Conservation (phyloP, 192 early-diverging fungal genomes). For the Rhizoclosmatium sp. region DNA sequence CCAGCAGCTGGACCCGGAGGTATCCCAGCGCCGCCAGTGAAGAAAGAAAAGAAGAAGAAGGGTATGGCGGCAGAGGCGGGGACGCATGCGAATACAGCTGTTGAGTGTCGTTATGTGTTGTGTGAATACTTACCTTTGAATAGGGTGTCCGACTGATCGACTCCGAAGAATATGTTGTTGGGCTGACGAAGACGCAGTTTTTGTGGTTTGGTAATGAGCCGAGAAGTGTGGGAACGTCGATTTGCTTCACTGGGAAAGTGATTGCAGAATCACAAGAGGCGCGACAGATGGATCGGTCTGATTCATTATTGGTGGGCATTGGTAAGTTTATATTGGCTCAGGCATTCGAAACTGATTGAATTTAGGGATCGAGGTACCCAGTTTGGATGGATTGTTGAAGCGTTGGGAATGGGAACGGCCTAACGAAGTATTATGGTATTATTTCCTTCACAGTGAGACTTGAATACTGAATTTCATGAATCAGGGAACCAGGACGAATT, state of each 20-base stretch:
- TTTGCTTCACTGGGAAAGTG: conserved; percentile 56
- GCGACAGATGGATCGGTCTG: conserved; percentile 14
- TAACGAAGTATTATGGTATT: conserved; percentile 37
- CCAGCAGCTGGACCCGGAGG: background rate
- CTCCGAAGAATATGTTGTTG: conserved; percentile 58
- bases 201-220: conserved; percentile 63
- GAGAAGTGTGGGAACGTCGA: conserved; percentile 38
- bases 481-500: conserved; percentile 21
- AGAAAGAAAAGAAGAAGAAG: conserved; percentile 28
- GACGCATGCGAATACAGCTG: conserved; percentile 6
- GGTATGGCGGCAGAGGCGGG: conserved; percentile 45
- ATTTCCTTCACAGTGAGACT: background rate
- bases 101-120: conserved; percentile 13
- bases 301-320: conserved; percentile 19
- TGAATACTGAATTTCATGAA: background rate
- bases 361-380: conserved; percentile 59
- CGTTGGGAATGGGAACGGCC: conserved; percentile 46
- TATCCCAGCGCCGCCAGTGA: background rate
- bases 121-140: background rate
- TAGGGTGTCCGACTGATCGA: conserved; percentile 60
- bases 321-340: background rate
- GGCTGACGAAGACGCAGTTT: conserved; percentile 51
- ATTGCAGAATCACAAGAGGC: conserved; percentile 45
- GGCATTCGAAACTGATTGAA: background rate
- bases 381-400: conserved; percentile 52